Evolutionary conservation across 1,284 basidiomycete genomes (phyloP).

Genomic region (Neonothopanus nambi): DNA sequence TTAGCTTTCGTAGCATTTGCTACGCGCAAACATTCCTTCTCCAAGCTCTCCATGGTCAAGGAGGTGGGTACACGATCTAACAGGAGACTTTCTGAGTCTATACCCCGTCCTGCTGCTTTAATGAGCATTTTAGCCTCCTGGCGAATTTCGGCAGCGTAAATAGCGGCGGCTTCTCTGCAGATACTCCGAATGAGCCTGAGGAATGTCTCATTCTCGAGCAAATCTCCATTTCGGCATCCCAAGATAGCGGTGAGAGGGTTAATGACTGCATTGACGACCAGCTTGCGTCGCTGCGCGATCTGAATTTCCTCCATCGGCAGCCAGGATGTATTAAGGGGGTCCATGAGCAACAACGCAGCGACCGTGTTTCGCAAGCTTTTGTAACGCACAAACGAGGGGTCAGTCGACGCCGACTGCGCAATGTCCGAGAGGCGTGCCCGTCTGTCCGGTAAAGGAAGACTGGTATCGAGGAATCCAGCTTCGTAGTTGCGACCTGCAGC

Average conservation of each 20-base stretch:
- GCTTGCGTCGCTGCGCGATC: constrained; percentile 74
- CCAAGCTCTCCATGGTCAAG: constrained; percentile 30
- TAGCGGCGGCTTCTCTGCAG: constrained; percentile 59
- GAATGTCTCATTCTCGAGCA: constrained; percentile 50
- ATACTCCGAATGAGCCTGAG: constrained; percentile 47
- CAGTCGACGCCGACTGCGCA: constrained; percentile 39
- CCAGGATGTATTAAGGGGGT: constrained; percentile 66
- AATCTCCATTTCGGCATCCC: constrained; percentile 78
- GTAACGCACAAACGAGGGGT: constrained; percentile 45
- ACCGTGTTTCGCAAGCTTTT: constrained; percentile 70
- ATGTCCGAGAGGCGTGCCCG: constrained; percentile 56
- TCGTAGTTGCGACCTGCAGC: constrained; percentile 60
- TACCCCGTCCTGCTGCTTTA: constrained; percentile 27
- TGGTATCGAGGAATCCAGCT: constrained; percentile 41
- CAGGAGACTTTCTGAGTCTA: constrained; percentile 37
- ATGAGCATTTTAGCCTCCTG: constrained; percentile 42
- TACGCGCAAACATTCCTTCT: constrained; percentile 55
- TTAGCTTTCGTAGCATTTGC: constrained; percentile 60
- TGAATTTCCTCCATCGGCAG: constrained; percentile 72
- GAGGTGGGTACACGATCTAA: constrained; percentile 41
- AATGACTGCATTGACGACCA: constrained; percentile 84
- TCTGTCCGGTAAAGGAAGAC: constrained; percentile 35
- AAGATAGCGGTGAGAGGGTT: constrained; percentile 88
- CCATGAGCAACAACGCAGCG: constrained; percentile 58
- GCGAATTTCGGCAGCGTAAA: constrained; percentile 53